Base-by-base conservation (phyloP, 352 stramenopile genomes). In the Detonula confervacea region DNA sequence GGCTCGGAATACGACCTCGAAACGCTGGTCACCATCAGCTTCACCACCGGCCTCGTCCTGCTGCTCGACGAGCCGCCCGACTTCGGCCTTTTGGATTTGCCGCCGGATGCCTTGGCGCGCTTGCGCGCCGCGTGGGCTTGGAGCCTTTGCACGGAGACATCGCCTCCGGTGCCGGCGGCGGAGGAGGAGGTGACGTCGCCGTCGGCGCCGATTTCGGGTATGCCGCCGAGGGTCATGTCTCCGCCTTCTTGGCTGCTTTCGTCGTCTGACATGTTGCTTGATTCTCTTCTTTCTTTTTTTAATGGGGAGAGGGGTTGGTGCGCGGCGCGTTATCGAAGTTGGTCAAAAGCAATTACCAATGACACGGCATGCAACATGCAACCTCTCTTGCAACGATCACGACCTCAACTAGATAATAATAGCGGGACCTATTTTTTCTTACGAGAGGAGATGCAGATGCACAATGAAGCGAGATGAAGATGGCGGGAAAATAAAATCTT, bases 1-100 rank as follows among this genome's bases (percentile, higher is more conserved):
- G 76, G 76, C 51, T 84, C 76, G 39, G 12, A 51, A 30, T 83
- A 83, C 5, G 61, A 72, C 9, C 55, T 51, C 8, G 39, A 55
- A 33, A 83, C 75, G n/a, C 25, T 61, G 6, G 60, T 78, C 3
- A 83, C 61, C 56, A 79, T 33, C n/a, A 83, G 37, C 51, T 83
- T 83, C 16, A 83, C 75, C 2, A 83, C 75, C 11, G 68, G 62
- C 5, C 75, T 49, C 11, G 68, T 83, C 39, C 75, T 52, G 22
- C 52, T 71, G 22, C 52, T 71, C 3, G 73, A 76, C 12, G 73
- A 76, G 1, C 46, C 62, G n/a, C n/a, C n/a, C 24, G 67, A n/a
- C 33, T 42, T 42, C 6, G 42, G n/a, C 42, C 42, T 52, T 14
- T 44, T 44, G 35, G 35, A 14, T 14, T 44, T 44, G 14, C 33